Percentiles rank a stretch among this genome's conserved stretches.
Conservation (phyloP, 192 early-diverging fungal species). For the Backusella tuberculispora region DNA sequence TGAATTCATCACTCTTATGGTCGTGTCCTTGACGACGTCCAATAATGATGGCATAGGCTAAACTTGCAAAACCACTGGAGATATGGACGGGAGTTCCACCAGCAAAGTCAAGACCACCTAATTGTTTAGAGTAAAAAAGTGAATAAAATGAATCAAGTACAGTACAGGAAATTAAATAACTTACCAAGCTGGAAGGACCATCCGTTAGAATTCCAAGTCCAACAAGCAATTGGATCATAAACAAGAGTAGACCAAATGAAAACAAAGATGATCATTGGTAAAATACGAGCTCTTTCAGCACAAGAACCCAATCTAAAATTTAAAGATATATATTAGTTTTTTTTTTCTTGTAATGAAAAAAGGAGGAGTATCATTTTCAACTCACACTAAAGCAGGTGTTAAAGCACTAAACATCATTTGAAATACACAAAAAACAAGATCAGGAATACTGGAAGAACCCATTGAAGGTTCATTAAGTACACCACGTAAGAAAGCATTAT, state of each 20-base stretch:
- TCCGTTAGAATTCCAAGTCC: constrained; percentile 89
- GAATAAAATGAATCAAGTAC: too few relatives aligned
- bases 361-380: too few relatives aligned
- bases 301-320: constrained; percentile 73
- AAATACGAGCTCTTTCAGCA: constrained; percentile 85
- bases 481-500: constrained; percentile 72
- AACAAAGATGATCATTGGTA: constrained; percentile 88
- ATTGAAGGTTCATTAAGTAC: constrained; percentile 54
- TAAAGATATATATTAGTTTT: too few relatives aligned
- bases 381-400: constrained; percentile 80
- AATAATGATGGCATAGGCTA: constrained; percentile 86
- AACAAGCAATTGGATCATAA: constrained; percentile 94
- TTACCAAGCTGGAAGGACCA: constrained; percentile 81
- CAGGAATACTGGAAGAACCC: constrained; percentile 69
- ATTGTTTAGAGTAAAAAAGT: not conserved
- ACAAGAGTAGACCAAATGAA: constrained; percentile 94
- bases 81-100: constrained; percentile 98
- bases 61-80: constrained; percentile 83
- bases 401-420: constrained; percentile 95
- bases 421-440: constrained; percentile 74
- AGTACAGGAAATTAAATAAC: not conserved
- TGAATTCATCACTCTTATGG: constrained; percentile 56
- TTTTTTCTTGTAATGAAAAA: too few relatives aligned
- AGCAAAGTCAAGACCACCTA: constrained; percentile 82
- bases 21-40: constrained; percentile 83